Percentiles rank a stretch among this genome's conserved stretches.
Evolutionary conservation across 345 rosid species (phyloP).

Genomic region (Raphanus sativus): DNA sequence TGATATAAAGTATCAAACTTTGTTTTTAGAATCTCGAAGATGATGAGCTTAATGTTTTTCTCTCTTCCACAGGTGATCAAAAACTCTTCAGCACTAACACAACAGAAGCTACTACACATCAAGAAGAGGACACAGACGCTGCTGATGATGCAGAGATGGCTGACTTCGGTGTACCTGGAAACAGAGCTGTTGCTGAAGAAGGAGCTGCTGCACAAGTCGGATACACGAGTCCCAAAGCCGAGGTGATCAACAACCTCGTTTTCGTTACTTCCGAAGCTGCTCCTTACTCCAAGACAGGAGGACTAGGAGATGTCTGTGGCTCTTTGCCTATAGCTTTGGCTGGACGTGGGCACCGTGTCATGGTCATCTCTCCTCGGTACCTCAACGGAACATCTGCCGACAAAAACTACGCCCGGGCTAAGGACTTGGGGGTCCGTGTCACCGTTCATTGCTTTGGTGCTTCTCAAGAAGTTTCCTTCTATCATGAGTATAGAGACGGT

Average conservation of each 20-base stretch:
- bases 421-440: slow-evolving; percentile 45
- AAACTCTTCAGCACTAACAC: slow-evolving; percentile 30
- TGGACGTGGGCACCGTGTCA: slow-evolving; percentile 82
- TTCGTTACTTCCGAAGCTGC: slow-evolving; percentile 92
- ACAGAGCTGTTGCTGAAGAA: slow-evolving; percentile 36
- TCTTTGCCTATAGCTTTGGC: slow-evolving; percentile 88
- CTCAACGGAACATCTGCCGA: slow-evolving; percentile 62
- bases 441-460: slow-evolving; percentile 74
- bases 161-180: slow-evolving; percentile 27
- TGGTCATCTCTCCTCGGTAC: slow-evolving; percentile 92
- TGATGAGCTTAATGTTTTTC: not conserved
- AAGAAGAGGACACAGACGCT: slow-evolving; percentile 6
- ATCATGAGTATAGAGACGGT: slow-evolving; percentile 81
- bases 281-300: slow-evolving; percentile 98
- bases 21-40: not conserved
- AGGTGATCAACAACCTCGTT: slow-evolving; percentile 51
- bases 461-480: slow-evolving; percentile 76
- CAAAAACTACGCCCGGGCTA: slow-evolving; percentile 46
- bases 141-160: slow-evolving; percentile 27
- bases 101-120: slow-evolving; percentile 28
- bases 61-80: slow-evolving; percentile 39
- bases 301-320: slow-evolving; percentile 94
- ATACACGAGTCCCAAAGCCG: slow-evolving; percentile 35
- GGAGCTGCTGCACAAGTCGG: slow-evolving; percentile 38
- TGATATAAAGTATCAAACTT: not conserved